Conservation (phyloP, 208 protist genomes). For the Phytomonas sp. region DNA sequence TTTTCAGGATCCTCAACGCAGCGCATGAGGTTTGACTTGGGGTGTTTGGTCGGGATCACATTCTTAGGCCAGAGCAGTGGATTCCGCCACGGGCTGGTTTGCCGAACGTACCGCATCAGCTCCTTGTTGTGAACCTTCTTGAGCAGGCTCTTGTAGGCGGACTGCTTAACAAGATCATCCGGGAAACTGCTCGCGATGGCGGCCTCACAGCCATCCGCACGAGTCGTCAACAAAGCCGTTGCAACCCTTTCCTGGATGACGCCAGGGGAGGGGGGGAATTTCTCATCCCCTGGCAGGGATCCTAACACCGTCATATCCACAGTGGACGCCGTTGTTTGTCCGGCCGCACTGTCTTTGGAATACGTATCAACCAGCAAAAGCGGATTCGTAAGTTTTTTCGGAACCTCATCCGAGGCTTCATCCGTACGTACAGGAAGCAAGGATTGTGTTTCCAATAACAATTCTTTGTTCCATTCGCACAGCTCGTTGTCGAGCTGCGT, state of each 20-base stretch:
- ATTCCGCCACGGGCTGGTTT: conserved; percentile 86
- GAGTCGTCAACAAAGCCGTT: not conserved
- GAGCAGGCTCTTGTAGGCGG: conserved; percentile 40
- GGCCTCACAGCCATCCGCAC: not conserved
- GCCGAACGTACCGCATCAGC: conserved; percentile 50
- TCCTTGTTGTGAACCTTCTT: conserved; percentile 48
- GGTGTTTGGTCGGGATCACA: conserved; percentile 80
- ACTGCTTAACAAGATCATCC: conserved; percentile 20
- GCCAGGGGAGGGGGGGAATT: too few species aligned
- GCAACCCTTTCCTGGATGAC: not conserved
- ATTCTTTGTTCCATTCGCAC: conserved; percentile 39
- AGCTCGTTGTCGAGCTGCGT: conserved; percentile 55
- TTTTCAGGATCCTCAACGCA: conserved; percentile 78
- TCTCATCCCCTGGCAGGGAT: not conserved
- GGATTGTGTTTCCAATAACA: conserved; percentile 16
- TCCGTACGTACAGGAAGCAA: too few species aligned
- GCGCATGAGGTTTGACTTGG: conserved; percentile 81
- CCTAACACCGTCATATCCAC: not conserved
- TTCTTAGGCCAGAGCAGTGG: conserved; percentile 68
- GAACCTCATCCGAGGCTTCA: too few species aligned
- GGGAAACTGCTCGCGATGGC: conserved; percentile 11
- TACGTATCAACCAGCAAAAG: too few species aligned
- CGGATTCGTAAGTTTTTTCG: too few species aligned
- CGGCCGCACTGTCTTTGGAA: too few species aligned
- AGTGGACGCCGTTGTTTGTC: not conserved